Percentiles rank a stretch among this genome's conserved stretches.
Conservation (phyloP, 805 yeast genomes). For the Candida endomychidarum region DNA sequence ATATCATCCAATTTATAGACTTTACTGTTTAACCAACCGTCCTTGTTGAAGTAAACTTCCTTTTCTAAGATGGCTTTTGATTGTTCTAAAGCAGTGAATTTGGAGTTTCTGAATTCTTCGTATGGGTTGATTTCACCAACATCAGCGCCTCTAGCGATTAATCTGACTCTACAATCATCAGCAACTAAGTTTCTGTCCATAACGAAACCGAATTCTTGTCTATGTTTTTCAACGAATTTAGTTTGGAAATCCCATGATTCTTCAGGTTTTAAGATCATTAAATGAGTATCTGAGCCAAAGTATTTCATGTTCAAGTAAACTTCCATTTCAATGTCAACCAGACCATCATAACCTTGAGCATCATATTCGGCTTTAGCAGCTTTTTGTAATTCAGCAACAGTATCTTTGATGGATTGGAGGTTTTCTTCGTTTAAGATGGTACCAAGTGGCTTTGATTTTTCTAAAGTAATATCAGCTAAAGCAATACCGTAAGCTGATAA, state of each 20-base stretch:
- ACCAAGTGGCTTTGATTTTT: constrained; percentile 7
- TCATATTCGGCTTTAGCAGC: neutral
- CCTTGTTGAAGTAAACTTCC: constrained; percentile 10
- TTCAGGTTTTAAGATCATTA: constrained; percentile 19
- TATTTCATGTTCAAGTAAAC: constrained; percentile 20
- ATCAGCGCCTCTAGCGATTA: constrained; percentile 49
- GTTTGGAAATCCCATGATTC: constrained; percentile 7
- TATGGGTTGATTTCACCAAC: constrained; percentile 19
- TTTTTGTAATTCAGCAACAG: constrained; percentile 31
- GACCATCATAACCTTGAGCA: neutral
- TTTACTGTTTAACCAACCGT: constrained; percentile 35
- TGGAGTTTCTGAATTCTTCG: constrained; percentile 14
- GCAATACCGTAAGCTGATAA: constrained; percentile 21
- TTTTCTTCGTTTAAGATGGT: constrained; percentile 30
- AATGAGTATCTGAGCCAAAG: constrained; percentile 25
- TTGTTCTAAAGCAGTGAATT: constrained; percentile 9
- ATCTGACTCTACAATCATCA: constrained; percentile 23
- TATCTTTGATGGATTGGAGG: constrained; percentile 36
- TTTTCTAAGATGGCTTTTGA: neutral
- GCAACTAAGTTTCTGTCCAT: constrained; percentile 14
- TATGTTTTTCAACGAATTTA: constrained; percentile 10
- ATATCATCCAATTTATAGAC: constrained; percentile 51
- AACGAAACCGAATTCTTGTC: constrained; percentile 14
- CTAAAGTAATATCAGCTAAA: neutral
- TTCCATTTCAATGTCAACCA: constrained; percentile 11